Evolutionary conservation across 768 basidiomycete species (phyloP).

Genomic region (Macrolepiota albuminosa): DNA sequence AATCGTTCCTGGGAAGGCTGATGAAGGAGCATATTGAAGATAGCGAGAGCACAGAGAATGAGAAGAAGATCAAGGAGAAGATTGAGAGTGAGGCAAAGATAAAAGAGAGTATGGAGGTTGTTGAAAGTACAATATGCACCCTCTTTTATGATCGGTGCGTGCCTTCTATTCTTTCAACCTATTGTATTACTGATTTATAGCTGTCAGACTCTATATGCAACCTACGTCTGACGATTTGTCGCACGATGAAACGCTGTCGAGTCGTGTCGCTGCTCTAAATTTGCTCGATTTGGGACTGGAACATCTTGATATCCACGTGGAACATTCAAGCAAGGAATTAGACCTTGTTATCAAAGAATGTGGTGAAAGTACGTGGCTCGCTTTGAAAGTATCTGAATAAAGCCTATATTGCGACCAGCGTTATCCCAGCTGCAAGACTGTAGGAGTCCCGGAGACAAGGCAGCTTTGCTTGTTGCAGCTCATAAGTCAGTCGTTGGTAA

Average conservation of each 20-base stretch:
- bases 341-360: conserved; percentile 65
- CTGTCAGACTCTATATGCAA: conserved; percentile 69
- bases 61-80: conserved; percentile 27
- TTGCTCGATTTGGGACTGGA: conserved; percentile 84
- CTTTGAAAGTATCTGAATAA: neutral
- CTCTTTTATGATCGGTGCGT: conserved; percentile 81
- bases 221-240: conserved; percentile 62
- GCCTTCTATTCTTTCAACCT: conserved; percentile 4
- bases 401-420: conserved; percentile 14
- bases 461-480: conserved; percentile 71
- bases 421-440: conserved; percentile 36
- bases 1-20: conserved; percentile 26
- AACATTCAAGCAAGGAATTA: conserved; percentile 44
- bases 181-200: neutral
- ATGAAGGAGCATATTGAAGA: conserved; percentile 24
- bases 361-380: conserved; percentile 62
- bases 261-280: conserved; percentile 86
- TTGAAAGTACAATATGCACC: conserved; percentile 68
- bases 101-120: conserved; percentile 59
- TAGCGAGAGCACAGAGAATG: conserved; percentile 26
- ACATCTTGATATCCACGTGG: conserved; percentile 85
- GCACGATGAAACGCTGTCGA: conserved; percentile 88
- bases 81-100: conserved; percentile 41
- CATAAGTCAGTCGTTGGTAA: conserved; percentile 86
- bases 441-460: conserved; percentile 70